Evolutionary conservation across 768 basidiomycete genomes (phyloP), one percentile per base, ranked within the genome.

Genomic region (Phaffia tasmanica): DNA sequence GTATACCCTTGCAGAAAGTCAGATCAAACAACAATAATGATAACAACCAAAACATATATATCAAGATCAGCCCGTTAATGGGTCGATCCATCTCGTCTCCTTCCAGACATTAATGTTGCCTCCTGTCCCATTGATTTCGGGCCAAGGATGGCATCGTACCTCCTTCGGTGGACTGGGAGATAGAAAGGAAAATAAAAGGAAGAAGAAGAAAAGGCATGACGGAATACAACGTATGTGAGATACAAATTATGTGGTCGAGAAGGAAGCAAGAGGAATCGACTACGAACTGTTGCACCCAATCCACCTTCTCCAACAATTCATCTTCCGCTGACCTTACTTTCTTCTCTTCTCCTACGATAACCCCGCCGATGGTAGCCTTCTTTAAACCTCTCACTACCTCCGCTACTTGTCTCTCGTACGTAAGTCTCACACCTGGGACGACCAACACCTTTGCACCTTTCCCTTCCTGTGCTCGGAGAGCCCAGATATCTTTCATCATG

Each of bases 111-210:
- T 69, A 16, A 69, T 63, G 11, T 42, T 11, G 19, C 46, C 57
- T 11, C 63, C 62, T 11, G 42, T 30, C 21, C 67, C 67, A 9
- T 49, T 54, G 32, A 35, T 58, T 30, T 69, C 67, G 48, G 67
- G 67, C 67, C 67, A 69, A 25, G 67, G 67, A 53, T 69, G 67
- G 23, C 67, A 69, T 23, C 67, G 56, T 21, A 69, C 25, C 57
- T 63, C 51, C 19, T 5, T 18, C 3, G 67, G 67, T 5, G 67
- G 67, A 18, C 67, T 69, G 62, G 3, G 16, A 48, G 9, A 23
- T 32, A 1, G n/a, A 19, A 15, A 58, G 19, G 30, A 59, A 32
- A 50, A 51, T 30, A 46, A 23, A 61, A 27, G 25, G 47, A n/a
- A 5, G 16, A 46, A 62, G 60, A 23, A 59, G 29, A 16, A n/a